Evolutionary conservation across 371 early-diverging fungal species (phyloP).

Genomic region (Mucor sp.): DNA sequence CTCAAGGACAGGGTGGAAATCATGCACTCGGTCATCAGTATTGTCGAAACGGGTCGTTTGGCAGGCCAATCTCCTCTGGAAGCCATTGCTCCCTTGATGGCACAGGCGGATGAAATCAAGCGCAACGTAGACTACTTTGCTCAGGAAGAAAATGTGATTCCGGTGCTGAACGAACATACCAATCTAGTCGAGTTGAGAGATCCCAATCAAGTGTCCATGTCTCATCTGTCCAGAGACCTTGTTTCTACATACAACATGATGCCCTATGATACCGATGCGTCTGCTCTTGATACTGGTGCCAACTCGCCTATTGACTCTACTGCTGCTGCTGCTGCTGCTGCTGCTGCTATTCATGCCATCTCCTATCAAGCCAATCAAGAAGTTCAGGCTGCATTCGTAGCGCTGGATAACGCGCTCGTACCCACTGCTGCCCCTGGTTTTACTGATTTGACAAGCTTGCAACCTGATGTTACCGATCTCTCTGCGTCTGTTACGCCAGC

Average conservation of each 20-base stretch:
- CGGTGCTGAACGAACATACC: background rate
- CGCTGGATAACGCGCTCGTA: background rate
- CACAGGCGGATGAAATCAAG: background rate
- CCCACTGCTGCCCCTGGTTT: background rate
- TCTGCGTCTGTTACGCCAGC: background rate
- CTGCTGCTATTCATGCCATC: no score
- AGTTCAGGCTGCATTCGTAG: background rate
- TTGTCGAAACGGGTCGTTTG: slow-evolving; percentile 23
- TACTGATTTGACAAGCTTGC: background rate
- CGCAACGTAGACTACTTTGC: background rate
- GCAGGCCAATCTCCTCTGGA: slow-evolving; percentile 11
- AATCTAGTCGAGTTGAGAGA: background rate
- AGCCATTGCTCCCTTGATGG: slow-evolving; percentile 10
- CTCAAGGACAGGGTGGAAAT: slow-evolving; percentile 24
- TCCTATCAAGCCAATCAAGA: background rate
- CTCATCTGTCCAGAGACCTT: background rate
- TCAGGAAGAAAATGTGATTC: background rate
- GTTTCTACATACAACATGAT: slow-evolving; percentile 11
- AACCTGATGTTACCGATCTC: background rate
- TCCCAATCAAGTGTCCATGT: slow-evolving; percentile 1
- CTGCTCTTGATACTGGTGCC: background rate
- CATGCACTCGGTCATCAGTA: slow-evolving; percentile 17
- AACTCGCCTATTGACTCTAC: no score
- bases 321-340: no score
- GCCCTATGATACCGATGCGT: background rate